Evolutionary conservation across 352 stramenopile species (phyloP), one percentile per base, ranked within the genome.

Genomic region (Phytophthora cryptogea): DNA sequence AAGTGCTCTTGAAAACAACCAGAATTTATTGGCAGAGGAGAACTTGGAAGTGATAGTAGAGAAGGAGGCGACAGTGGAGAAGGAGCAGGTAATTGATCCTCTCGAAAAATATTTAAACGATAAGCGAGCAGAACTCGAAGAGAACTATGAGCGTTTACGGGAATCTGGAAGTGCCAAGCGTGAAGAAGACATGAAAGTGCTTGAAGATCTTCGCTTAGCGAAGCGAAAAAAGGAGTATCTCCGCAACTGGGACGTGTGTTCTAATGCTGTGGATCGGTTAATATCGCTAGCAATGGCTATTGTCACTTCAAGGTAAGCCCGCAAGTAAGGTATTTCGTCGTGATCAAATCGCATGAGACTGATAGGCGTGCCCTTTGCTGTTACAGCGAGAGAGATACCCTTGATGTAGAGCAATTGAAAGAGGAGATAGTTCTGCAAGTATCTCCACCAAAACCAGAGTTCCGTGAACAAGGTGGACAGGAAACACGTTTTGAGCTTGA

Each of bases 81-180:
- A 5, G 6, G 16, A 55, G 3, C 1, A 4, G 13, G 16, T 54
- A 31, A 30, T 54, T 35, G 40, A 65, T 68, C 36, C 68, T 36
- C 60, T 69, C 8, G 71, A 85, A 16, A 55, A 63, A 23, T 86
- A 84, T 32, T 43, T 89, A 1, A 56, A 76, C 31, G 59, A 43
- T 20, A 88, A 83, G 31, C 54, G 59, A 51, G 65, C 54, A 14
- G 62, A 76, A 10, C 47, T 89, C 10, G 76, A 88, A 37, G 67
- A 66, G 10, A 76, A 89, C 45, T 88, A 88, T 36, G 37, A 63
- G 23, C 68, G 44, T 1, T 62, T 88, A 13, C 68, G 66, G 10
- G 70, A 77, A 33, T 43, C 57, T 54, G 77, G 78, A 13, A 58
- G 39, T 32, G 16, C 27, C 2, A 77, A 59, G n/a, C 69, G 77